Conservation (phyloP, 345 rosid genomes). For the Euphorbia peplus region DNA sequence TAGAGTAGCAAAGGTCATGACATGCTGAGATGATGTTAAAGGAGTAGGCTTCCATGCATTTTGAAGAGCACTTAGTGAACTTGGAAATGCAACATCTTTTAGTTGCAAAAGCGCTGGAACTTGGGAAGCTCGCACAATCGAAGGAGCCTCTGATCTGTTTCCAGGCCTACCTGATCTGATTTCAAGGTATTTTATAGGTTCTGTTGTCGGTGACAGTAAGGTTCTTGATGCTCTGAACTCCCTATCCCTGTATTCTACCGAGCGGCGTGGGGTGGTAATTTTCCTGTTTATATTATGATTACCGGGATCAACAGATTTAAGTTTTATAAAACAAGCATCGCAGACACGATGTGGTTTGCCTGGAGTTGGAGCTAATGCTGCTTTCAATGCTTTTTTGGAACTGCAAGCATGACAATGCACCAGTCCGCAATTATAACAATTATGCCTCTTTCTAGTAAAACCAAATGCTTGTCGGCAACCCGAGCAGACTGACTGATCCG, state of each 20-base stretch:
- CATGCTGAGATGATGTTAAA: slow-evolving; percentile 22
- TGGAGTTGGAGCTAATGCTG: slow-evolving; percentile 97
- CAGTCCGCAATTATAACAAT: slow-evolving; percentile 88
- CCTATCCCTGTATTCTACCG: slow-evolving; percentile 49
- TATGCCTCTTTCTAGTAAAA: slow-evolving; percentile 91
- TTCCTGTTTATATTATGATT: slow-evolving; percentile 38
- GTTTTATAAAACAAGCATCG: slow-evolving; percentile 80
- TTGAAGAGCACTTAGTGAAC: slow-evolving; percentile 66
- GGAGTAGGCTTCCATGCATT: slow-evolving; percentile 50
- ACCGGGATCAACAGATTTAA: slow-evolving; percentile 71
- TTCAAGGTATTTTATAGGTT: slow-evolving; percentile 70
- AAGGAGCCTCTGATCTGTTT: slow-evolving; percentile 42
- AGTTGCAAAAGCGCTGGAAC: slow-evolving; percentile 60
- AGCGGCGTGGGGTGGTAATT: slow-evolving; percentile 36
- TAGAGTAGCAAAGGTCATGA: slow-evolving; percentile 22
- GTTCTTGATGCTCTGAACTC: slow-evolving; percentile 50
- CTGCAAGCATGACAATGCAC: slow-evolving; percentile 97
- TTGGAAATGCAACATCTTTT: slow-evolving; percentile 72
- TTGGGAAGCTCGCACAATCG: slow-evolving; percentile 66
- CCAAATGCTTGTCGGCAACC: slow-evolving; percentile 93
- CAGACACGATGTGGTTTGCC: slow-evolving; percentile 97
- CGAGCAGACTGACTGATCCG: slow-evolving; percentile 89
- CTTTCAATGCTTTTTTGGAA: slow-evolving; percentile 86
- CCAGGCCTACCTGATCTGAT: slow-evolving; percentile 58
- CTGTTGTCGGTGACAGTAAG: slow-evolving; percentile 57